Percentiles rank a stretch among this genome's conserved stretches.
Evolutionary conservation across 495 filamentous ascomycete species (phyloP).

Genomic region (Melanomma pulvis-pyrius): DNA sequence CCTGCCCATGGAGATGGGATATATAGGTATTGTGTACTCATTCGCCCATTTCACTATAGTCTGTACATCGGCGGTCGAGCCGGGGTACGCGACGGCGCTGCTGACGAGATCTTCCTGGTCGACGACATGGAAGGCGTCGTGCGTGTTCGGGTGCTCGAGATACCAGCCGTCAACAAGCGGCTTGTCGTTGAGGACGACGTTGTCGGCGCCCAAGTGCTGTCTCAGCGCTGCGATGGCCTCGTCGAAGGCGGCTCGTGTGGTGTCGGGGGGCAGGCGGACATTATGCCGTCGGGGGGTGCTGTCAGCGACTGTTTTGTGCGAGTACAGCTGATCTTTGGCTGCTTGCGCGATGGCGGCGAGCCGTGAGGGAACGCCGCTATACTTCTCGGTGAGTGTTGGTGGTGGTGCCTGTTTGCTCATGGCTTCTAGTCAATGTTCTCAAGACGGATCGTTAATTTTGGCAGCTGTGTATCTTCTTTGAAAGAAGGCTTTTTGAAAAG

Average conservation of each 20-base stretch:
- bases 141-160: slow-evolving; percentile 58
- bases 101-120: slow-evolving; percentile 56
- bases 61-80: slow-evolving; percentile 35
- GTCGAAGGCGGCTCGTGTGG: slow-evolving; percentile 47
- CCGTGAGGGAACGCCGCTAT: slow-evolving; percentile 16
- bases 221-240: slow-evolving; percentile 47
- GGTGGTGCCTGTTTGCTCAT: slow-evolving; percentile 10
- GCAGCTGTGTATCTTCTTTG: too few relatives aligned
- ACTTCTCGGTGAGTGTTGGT: slow-evolving; percentile 11
- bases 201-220: slow-evolving; percentile 45
- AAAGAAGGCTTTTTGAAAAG: too few relatives aligned
- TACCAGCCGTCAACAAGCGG: slow-evolving; percentile 57
- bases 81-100: slow-evolving; percentile 54
- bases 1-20: slow-evolving; percentile 57
- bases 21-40: slow-evolving; percentile 55
- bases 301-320: slow-evolving; percentile 45
- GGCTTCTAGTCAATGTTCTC: too few relatives aligned
- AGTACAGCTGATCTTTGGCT: slow-evolving; percentile 47
- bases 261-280: slow-evolving; percentile 46
- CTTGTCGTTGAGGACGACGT: slow-evolving; percentile 55
- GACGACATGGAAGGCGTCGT: slow-evolving; percentile 57
- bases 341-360: slow-evolving; percentile 11
- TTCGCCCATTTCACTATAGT: slow-evolving; percentile 55
- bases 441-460: too few relatives aligned
- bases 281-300: slow-evolving; percentile 34